Conservation (phyloP, 352 stramenopile genomes). For the Globisporangium spinosum region DNA sequence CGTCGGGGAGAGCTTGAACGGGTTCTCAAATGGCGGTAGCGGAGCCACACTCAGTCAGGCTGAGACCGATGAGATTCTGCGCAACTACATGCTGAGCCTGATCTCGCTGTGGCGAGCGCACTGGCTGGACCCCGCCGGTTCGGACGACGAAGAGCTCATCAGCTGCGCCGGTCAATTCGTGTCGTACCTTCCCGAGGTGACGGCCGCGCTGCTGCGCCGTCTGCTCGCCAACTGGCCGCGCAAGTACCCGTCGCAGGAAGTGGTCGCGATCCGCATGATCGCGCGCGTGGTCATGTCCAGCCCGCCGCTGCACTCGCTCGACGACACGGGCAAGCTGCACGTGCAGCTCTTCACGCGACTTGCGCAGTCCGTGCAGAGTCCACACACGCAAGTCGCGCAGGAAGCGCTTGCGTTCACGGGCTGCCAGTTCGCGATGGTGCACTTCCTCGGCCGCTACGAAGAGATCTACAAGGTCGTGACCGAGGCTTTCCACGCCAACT, state of each 20-base stretch:
- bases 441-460: constrained; percentile 65
- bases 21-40: constrained; percentile 19
- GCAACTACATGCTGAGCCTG: constrained; percentile 68
- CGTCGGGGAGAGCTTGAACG: constrained; percentile 46
- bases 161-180: constrained; percentile 81
- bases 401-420: constrained; percentile 80
- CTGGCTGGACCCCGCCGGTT: constrained; percentile 69
- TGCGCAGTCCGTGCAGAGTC: constrained; percentile 50
- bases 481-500: constrained; percentile 55
- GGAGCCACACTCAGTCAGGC: constrained; percentile 24
- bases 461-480: constrained; percentile 67
- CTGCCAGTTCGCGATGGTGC: constrained; percentile 75
- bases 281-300: constrained; percentile 85
- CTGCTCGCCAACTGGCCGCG: constrained; percentile 62
- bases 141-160: constrained; percentile 83
- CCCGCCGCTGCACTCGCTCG: constrained; percentile 49
- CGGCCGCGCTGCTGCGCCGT: constrained; percentile 43
- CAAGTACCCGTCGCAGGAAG: constrained; percentile 63
- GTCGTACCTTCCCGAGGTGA: constrained; percentile 71
- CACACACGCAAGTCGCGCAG: constrained; percentile 69
- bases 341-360: constrained; percentile 56
- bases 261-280: constrained; percentile 75
- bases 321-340: constrained; percentile 30
- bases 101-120: constrained; percentile 68
- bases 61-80: constrained; percentile 49